Percentiles rank a stretch among this genome's conserved stretches.
phyloP scores from a whole-genome alignment of 176 grass and related monocot genomes.

The Triticum timopheevii region DNA sequence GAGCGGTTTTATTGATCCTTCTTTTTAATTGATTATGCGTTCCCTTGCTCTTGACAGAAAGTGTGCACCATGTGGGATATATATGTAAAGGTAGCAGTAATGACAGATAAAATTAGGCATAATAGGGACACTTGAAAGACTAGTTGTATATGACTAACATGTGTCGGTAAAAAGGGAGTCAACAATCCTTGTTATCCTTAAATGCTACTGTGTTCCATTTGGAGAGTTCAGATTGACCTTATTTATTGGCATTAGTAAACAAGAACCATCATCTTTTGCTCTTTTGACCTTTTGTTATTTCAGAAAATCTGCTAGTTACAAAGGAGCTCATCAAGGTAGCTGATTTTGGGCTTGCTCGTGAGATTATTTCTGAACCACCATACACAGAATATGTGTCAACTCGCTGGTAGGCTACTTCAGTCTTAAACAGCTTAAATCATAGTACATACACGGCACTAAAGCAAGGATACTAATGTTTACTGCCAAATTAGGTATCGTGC shows the following conservation, averaged over 20 bases:
- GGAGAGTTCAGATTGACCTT: background rate
- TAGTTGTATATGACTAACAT: background rate
- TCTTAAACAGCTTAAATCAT: constrained; percentile 15
- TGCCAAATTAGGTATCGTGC: constrained; percentile 77
- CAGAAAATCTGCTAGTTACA: constrained; percentile 93
- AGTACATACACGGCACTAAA: background rate
- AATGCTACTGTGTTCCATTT: constrained; percentile 11
- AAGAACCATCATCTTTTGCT: background rate
- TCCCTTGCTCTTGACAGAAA: background rate
- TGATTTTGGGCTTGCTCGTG: constrained; percentile 98
- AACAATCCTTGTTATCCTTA: background rate
- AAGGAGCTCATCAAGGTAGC: constrained; percentile 92
- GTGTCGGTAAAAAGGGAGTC: background rate
- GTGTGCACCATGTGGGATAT: background rate
- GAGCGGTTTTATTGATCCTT: background rate
- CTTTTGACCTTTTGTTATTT: constrained; percentile 34
- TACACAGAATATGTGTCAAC: constrained; percentile 99
- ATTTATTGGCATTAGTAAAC: background rate
- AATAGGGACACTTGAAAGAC: background rate
- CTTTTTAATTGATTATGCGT: background rate
- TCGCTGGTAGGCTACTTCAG: constrained; percentile 61
- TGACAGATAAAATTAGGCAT: background rate
- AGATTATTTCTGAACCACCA: constrained; percentile 83
- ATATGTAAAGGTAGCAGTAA: background rate
- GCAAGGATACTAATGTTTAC: constrained; percentile 21